Evolutionary conservation across 2,329 filamentous ascomycete species (phyloP).

Genomic region (Zalaria obscura): DNA sequence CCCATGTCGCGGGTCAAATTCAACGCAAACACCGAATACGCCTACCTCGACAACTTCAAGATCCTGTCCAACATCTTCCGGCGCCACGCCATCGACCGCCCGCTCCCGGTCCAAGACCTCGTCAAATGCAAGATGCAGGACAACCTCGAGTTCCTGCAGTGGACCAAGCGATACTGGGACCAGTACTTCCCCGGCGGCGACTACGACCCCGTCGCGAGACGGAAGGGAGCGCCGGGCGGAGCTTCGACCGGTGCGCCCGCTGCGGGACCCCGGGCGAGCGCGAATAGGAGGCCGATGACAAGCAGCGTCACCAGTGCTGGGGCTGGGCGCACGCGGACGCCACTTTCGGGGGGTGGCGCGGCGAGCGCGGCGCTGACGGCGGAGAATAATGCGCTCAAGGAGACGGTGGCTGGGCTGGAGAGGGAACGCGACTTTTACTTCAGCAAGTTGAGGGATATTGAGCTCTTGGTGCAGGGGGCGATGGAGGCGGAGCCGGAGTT

Average conservation of each 20-base stretch:
- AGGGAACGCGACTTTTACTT: slow-evolving; percentile 98
- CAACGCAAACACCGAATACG: slow-evolving; percentile 93
- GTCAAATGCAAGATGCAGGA: slow-evolving; percentile 99
- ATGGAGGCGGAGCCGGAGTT: slow-evolving; percentile 85
- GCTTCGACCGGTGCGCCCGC: slow-evolving; percentile 23
- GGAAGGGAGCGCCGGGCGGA: slow-evolving; percentile 60
- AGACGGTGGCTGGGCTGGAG: slow-evolving; percentile 88
- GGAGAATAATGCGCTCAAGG: slow-evolving; percentile 82
- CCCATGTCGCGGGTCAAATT: slow-evolving; percentile 96
- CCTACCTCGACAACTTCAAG: slow-evolving; percentile 98
- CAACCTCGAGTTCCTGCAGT: slow-evolving; percentile 97
- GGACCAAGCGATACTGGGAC: slow-evolving; percentile 94
- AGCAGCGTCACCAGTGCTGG: slow-evolving; percentile 32
- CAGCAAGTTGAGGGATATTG: slow-evolving; percentile 94
- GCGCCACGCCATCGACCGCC: slow-evolving; percentile 77
- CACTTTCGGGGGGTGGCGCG: slow-evolving; percentile 32
- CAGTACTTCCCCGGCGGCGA: slow-evolving; percentile 95
- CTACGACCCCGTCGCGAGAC: slow-evolving; percentile 76
- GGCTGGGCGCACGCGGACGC: slow-evolving; percentile 25
- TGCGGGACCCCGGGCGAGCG: slow-evolving; percentile 34
- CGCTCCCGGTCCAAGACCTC: slow-evolving; percentile 74
- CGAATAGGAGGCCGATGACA: slow-evolving; percentile 29
- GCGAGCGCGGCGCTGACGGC: slow-evolving; percentile 60
- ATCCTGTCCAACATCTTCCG: slow-evolving; percentile 87
- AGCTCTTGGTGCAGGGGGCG: slow-evolving; percentile 82